Percentiles rank a stretch among this genome's conserved stretches.
phyloP scores from a whole-genome alignment of 2,329 filamentous ascomycete species.

The Beauveria bassiana region DNA sequence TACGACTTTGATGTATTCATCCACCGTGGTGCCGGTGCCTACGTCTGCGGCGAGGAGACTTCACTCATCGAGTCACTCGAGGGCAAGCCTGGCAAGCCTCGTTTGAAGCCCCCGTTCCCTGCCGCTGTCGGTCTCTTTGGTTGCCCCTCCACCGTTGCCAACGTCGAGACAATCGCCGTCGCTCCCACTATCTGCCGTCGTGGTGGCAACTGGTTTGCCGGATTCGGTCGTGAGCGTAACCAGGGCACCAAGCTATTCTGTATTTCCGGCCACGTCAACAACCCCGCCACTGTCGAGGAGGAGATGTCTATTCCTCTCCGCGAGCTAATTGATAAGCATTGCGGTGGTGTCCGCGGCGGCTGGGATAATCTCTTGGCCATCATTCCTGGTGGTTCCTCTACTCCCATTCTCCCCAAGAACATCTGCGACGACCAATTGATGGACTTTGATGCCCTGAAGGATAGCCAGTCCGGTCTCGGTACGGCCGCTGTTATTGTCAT shows the following conservation, averaged over 20 bases:
- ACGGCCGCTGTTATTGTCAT: conserved; percentile 98
- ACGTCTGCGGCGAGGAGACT: conserved; percentile 97
- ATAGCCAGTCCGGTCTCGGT: conserved; percentile 92
- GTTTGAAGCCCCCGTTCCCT: conserved; percentile 97
- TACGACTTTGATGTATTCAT: conserved; percentile 98
- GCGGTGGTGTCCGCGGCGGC: conserved; percentile 88
- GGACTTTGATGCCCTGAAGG: conserved; percentile 98
- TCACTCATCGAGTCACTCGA: conserved; percentile 97
- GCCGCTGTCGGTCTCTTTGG: conserved; percentile 96
- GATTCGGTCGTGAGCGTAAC: conserved; percentile 93
- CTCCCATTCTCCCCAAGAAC: conserved; percentile 83
- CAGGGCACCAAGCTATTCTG: conserved; percentile 96
- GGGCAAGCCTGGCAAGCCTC: conserved; percentile 97
- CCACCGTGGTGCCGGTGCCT: conserved; percentile 94
- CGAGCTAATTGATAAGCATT: conserved; percentile 97
- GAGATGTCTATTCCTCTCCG: conserved; percentile 97
- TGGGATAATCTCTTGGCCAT: conserved; percentile 97
- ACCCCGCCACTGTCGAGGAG: conserved; percentile 95
- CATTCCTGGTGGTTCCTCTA: conserved; percentile 94
- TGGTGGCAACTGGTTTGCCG: conserved; percentile 86
- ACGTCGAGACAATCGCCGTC: conserved; percentile 94
- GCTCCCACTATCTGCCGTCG: conserved; percentile 92
- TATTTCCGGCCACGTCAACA: conserved; percentile 98
- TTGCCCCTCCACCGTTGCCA: conserved; percentile 95
- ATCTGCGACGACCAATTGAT: conserved; percentile 94